Percentiles rank a stretch among this genome's conserved stretches.
Evolutionary conservation across 768 basidiomycete species (phyloP).

Genomic region (Pulveroboletus sp.): DNA sequence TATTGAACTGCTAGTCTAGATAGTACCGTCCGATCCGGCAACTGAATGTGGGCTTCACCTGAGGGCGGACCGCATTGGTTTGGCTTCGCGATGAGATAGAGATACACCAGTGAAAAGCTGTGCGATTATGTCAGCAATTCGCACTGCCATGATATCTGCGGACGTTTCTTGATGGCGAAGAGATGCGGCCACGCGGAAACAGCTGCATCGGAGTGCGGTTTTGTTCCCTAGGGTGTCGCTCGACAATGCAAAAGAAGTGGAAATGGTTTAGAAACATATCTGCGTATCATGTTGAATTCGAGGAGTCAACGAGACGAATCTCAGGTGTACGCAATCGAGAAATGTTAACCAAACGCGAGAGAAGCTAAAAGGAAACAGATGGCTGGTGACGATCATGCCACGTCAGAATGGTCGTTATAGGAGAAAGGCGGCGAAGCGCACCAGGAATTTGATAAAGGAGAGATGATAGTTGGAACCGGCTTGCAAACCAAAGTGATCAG

Average conservation of each 20-base stretch:
- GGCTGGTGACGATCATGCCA: not conserved
- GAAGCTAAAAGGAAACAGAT: not conserved
- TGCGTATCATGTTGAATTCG: not conserved
- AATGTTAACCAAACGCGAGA: not conserved
- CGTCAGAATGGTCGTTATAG: not conserved
- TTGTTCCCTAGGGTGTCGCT: too few species aligned
- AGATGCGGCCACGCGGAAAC: too few species aligned
- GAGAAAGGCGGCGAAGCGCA: not conserved
- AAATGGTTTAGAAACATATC: not conserved
- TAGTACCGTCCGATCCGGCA: too few species aligned
- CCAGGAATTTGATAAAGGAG: constrained; percentile 7
- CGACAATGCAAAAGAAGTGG: not conserved
- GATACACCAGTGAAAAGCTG: too few species aligned
- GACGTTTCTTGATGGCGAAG: too few species aligned
- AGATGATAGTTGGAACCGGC: constrained; percentile 16
- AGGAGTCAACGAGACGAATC: not conserved
- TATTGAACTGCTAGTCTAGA: too few species aligned
- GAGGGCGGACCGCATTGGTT: too few species aligned
- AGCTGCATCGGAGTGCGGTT: too few species aligned
- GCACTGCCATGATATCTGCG: too few species aligned
- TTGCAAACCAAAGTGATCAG: not conserved
- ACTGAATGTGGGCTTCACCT: too few species aligned
- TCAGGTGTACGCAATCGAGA: constrained; percentile 3
- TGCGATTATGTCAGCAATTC: too few species aligned
- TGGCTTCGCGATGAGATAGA: too few species aligned